phyloP scores from a whole-genome alignment of 495 filamentous ascomycete species.

The Annulohypoxylon stygium region DNA sequence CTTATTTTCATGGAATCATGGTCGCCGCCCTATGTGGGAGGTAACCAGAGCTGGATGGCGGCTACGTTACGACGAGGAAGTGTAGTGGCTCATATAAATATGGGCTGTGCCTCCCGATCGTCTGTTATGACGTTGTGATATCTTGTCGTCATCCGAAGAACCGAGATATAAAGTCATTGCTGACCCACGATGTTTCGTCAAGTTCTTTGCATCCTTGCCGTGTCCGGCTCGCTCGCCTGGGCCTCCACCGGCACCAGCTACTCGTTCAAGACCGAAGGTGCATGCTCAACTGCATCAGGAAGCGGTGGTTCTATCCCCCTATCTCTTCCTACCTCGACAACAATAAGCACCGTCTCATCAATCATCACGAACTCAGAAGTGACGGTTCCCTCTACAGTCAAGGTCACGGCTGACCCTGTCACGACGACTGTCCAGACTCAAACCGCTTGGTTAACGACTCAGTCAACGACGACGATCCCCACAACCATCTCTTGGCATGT shows the following conservation, averaged over 20 bases:
- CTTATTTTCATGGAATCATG: neutral
- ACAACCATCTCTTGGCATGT: constrained; percentile 15
- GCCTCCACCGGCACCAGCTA: constrained; percentile 31
- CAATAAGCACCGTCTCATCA: constrained; percentile 24
- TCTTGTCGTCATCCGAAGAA: neutral
- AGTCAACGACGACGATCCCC: constrained; percentile 13
- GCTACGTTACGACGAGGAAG: constrained; percentile 10
- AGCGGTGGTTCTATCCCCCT: constrained; percentile 25
- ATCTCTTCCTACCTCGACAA: constrained; percentile 32
- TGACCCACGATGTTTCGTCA: constrained; percentile 17
- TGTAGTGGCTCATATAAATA: constrained; percentile 1
- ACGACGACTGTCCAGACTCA: constrained; percentile 25
- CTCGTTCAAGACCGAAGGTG: constrained; percentile 29
- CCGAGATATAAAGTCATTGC: neutral
- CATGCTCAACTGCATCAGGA: constrained; percentile 31
- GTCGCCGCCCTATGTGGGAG: neutral
- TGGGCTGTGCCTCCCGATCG: neutral
- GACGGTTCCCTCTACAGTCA: constrained; percentile 23
- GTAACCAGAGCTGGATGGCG: neutral
- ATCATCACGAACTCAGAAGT: constrained; percentile 23
- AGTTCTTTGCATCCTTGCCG: constrained; percentile 13
- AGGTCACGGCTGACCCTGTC: constrained; percentile 17
- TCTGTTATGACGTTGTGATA: neutral
- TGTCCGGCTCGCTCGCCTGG: constrained; percentile 21
- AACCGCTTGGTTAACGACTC: neutral